Conservation (phyloP, 352 stramenopile species). For the Globisporangium apiculatum region DNA sequence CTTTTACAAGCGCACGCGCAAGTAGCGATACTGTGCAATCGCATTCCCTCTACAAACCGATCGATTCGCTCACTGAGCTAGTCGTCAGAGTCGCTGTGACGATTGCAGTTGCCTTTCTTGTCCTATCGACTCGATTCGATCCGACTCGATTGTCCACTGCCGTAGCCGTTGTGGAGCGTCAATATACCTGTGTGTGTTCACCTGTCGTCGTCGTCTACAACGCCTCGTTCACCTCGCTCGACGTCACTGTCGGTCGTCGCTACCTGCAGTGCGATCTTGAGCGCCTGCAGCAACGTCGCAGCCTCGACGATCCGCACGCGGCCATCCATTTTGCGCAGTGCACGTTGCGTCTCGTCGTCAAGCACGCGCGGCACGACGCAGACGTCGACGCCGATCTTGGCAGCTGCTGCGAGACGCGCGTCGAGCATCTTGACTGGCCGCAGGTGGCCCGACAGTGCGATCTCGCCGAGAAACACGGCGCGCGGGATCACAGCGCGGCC, state of each 20-base stretch:
- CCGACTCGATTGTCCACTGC: too few species aligned
- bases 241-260: too few species aligned
- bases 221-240: neutral
- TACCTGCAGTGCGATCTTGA: conserved; percentile 47
- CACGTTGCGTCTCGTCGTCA: conserved; percentile 31
- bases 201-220: neutral
- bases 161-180: neutral
- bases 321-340: conserved; percentile 47
- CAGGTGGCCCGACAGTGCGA: conserved; percentile 73
- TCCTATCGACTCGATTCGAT: neutral
- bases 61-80: neutral
- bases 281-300: conserved; percentile 51
- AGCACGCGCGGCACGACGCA: conserved; percentile 66
- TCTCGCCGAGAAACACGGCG: conserved; percentile 68
- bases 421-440: conserved; percentile 82
- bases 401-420: conserved; percentile 60
- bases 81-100: neutral
- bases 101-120: neutral
- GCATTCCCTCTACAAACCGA: neutral
- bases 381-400: conserved; percentile 72
- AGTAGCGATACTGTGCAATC: neutral
- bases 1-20: conserved; percentile 14
- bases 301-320: conserved; percentile 56
- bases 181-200: neutral
- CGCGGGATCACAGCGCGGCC: conserved; percentile 43